These are phyloP conservation scores for Boletellus sp. DNA, from an alignment of 768 basidiomycete genomes.

Conservation along the genomic window DNA sequence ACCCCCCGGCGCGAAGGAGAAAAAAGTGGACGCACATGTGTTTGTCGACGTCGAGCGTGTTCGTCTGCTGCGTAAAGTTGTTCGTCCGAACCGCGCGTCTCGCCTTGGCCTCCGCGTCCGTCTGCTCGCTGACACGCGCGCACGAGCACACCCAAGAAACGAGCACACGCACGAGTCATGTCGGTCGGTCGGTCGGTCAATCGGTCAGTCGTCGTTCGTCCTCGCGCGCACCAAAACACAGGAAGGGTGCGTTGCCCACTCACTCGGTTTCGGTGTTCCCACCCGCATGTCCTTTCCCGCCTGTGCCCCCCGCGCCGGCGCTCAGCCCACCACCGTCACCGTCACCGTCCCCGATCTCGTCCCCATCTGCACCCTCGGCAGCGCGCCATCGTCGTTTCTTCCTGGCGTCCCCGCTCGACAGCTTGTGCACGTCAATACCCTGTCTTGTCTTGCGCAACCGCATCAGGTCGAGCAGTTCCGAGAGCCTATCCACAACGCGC, in stretches of 20 bases:
- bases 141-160: no score
- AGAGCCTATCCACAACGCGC: conserved; percentile 47
- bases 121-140: conserved; percentile 45
- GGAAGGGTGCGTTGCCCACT: conserved; percentile 12
- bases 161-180: no score
- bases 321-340: conserved; percentile 48
- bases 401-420: conserved; percentile 80
- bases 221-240: neutral
- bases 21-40: conserved; percentile 69
- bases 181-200: neutral
- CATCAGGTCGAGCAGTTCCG: conserved; percentile 81
- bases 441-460: conserved; percentile 68
- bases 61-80: conserved; percentile 98
- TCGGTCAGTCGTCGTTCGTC: neutral
- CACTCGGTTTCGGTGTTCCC: conserved; percentile 49
- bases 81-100: conserved; percentile 74
- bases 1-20: no score
- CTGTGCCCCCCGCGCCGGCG: conserved; percentile 42
- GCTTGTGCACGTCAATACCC: conserved; percentile 82
- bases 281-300: neutral
- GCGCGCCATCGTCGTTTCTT: conserved; percentile 59
- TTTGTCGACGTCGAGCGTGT: conserved; percentile 93
- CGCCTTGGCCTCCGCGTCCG: conserved; percentile 66
- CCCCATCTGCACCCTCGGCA: no score
- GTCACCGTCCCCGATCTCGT: conserved; percentile 44